Base-by-base conservation (phyloP, 1,284 basidiomycete genomes). In the Inonotus obliquus region DNA sequence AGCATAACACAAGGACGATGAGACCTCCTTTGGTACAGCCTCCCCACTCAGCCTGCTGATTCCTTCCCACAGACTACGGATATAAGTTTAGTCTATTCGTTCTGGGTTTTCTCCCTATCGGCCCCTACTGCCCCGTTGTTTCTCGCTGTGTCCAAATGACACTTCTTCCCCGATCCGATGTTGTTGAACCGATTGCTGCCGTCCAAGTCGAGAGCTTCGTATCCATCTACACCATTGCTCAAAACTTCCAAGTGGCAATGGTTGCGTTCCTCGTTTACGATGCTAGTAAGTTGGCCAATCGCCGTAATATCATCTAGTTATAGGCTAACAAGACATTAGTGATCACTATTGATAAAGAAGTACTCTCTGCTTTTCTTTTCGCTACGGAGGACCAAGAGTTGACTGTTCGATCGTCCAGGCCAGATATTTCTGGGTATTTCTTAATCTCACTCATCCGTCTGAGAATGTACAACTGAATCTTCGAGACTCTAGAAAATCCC, bases 371-470 rank as follows among this genome's bases (percentile, higher is more conserved):
- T 17, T 44, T 44, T 17, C 19, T 44, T 32, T 9, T 32, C 32
- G 32, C 32, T 32, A 9, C 32, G 9, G 32, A 32, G 32, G 4
- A 17, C 41, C n/a, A n/a, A 14, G 4, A 14, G 19, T 14, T 44
- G 19, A 14, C 17, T 3, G 41, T 3, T 14, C 13, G 41, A 14
- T 17, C 14, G 13, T 47, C 19, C 17, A 57, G 56, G 41, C 48
- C 23, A 57, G 48, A 38, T 57, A 57, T 25, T 57, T 57, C 35
- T 57, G 56, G 56, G 56, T 57, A 21, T 14, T 39, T 45, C 4
- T 4, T 4, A n/a, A 17, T 4, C n/a, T n/a, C n/a, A 5, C 5
- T 13, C 21, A 4, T 35, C 4, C 23, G 6, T 32, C 4, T 9
- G 3, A 11, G 6, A 7, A n/a, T 17, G 35, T 6, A 19, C 11